phyloP scores from a whole-genome alignment of 75 land plant genomes.

The Isoetes taiwanensis region DNA sequence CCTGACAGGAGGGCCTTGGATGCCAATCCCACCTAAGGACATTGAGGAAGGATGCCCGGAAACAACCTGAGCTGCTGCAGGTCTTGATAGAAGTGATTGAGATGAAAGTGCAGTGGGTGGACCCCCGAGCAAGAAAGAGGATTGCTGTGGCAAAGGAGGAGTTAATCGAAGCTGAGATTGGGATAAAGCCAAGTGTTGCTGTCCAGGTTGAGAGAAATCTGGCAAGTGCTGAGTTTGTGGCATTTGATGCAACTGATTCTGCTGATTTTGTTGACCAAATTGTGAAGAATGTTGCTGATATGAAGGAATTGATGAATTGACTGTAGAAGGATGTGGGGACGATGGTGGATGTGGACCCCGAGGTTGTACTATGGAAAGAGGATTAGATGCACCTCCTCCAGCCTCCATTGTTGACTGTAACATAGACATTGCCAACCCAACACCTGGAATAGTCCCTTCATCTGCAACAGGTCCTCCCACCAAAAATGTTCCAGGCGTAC shows the following conservation, averaged over 20 bases:
- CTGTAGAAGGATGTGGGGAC: slow-evolving; percentile 68
- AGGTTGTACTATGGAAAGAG: no score
- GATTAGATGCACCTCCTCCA: slow-evolving; percentile 18
- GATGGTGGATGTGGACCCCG: slow-evolving; percentile 86
- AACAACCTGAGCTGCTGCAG: no score
- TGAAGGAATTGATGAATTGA: slow-evolving; percentile 33
- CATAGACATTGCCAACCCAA: slow-evolving; percentile 90
- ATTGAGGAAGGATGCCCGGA: no score
- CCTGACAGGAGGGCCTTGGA: no score
- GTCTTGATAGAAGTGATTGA: no score
- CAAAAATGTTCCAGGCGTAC: slow-evolving; percentile 63
- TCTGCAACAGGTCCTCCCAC: slow-evolving; percentile 48
- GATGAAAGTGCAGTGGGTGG: no score
- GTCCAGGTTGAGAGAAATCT: slow-evolving; percentile 26
- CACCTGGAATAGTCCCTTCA: slow-evolving; percentile 96
- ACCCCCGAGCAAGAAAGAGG: no score
- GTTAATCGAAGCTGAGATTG: no score
- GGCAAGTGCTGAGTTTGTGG: slow-evolving; percentile 31
- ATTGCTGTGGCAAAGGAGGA: no score
- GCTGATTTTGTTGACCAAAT: slow-evolving; percentile 25
- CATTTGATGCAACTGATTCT: slow-evolving; percentile 14
- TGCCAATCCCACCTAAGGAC: no score
- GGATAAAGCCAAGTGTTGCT: no score
- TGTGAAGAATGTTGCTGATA: slow-evolving; percentile 48
- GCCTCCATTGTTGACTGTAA: slow-evolving; percentile 27